Conservation (phyloP, 352 stramenopile genomes). For the Halophytophthora polymorphica region DNA sequence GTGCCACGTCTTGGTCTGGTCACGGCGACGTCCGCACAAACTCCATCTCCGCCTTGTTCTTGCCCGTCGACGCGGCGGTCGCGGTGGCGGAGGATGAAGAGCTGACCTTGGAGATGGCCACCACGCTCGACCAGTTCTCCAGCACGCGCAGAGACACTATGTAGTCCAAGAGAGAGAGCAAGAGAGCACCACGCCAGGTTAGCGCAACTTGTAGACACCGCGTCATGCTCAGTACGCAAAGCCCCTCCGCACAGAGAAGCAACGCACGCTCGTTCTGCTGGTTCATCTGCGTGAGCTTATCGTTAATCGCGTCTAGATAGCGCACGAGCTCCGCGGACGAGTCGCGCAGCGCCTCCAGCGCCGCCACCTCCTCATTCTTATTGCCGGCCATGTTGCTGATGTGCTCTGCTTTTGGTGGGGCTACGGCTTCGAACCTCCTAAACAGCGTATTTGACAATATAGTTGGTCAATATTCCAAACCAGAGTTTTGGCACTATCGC, state of each 20-base stretch:
- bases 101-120: slow-evolving; percentile 62
- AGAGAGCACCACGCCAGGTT: background rate
- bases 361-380: slow-evolving; percentile 79
- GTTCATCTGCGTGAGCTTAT: slow-evolving; percentile 74
- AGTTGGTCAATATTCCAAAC: too few relatives aligned
- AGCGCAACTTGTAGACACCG: background rate
- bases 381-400: slow-evolving; percentile 25
- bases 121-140: slow-evolving; percentile 82
- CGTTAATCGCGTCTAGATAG: slow-evolving; percentile 73
- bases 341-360: slow-evolving; percentile 74
- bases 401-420: background rate
- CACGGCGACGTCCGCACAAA: slow-evolving; percentile 57
- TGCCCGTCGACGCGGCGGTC: slow-evolving; percentile 21
- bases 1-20: background rate
- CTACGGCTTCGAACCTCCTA: slow-evolving; percentile 4
- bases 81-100: slow-evolving; percentile 19
- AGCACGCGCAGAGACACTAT: slow-evolving; percentile 73
- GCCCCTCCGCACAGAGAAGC: background rate
- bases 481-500: background rate
- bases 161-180: slow-evolving; percentile 1
- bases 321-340: slow-evolving; percentile 73
- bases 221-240: background rate
- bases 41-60: slow-evolving; percentile 38
- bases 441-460: background rate
- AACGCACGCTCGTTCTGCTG: slow-evolving; percentile 76